Conservation (phyloP, 2,329 filamentous ascomycete species). For the Keithomyces neogunnii region DNA sequence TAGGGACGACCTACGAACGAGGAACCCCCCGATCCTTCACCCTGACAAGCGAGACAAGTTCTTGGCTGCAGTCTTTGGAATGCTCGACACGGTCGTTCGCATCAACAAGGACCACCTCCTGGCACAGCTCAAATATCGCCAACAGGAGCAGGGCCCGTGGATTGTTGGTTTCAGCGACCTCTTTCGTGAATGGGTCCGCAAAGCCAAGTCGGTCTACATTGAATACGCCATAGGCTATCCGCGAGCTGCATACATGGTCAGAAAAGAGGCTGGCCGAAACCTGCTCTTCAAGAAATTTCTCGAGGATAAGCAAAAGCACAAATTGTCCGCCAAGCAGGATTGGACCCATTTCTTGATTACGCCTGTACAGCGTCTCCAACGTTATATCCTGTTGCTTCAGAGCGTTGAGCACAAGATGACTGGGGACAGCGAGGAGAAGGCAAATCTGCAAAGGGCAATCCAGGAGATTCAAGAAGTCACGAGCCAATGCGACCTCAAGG, state of each 20-base stretch:
- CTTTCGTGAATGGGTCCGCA: constrained; percentile 96
- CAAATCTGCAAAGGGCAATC: constrained; percentile 74
- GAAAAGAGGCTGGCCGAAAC: constrained; percentile 78
- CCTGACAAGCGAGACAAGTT: constrained; percentile 74
- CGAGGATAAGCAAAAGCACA: constrained; percentile 69
- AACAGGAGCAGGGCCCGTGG: constrained; percentile 94
- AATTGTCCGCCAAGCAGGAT: constrained; percentile 71
- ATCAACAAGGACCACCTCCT: constrained; percentile 91
- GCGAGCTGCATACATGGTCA: constrained; percentile 71
- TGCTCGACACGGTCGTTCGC: constrained; percentile 76
- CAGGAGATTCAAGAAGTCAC: constrained; percentile 88
- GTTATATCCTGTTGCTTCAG: constrained; percentile 75
- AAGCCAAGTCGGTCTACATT: constrained; percentile 80
- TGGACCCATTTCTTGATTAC: constrained; percentile 94
- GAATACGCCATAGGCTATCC: constrained; percentile 88
- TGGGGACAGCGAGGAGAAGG: constrained; percentile 81
- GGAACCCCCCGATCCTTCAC: constrained; percentile 72
- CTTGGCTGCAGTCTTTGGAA: constrained; percentile 78
- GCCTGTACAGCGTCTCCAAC: constrained; percentile 85
- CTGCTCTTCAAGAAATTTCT: constrained; percentile 80
- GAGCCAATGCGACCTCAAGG: constrained; percentile 81
- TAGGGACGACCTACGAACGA: constrained; percentile 64
- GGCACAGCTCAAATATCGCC: constrained; percentile 90
- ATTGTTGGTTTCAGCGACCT: constrained; percentile 92
- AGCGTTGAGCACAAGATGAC: constrained; percentile 79